Percentiles rank a stretch among this genome's conserved stretches.
Evolutionary conservation across 2,329 filamentous ascomycete genomes (phyloP).

Genomic region (Raffaelea deltoideospora): DNA sequence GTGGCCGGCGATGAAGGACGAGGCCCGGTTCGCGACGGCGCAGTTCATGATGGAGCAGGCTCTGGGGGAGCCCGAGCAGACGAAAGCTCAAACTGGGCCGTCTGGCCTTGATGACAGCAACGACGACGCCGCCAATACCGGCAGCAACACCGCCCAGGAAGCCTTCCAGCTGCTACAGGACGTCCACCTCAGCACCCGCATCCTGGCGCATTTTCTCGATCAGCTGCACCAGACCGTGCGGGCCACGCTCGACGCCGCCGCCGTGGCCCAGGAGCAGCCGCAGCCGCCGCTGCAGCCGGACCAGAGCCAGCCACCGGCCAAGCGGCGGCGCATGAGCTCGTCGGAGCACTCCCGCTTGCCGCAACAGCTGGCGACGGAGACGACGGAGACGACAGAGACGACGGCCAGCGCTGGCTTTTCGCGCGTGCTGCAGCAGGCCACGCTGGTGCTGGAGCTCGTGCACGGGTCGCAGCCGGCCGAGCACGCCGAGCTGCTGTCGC

Average conservation of each 20-base stretch:
- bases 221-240: conserved; percentile 59
- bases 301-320: conserved; percentile 64
- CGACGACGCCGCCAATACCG: conserved; percentile 16
- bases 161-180: conserved; percentile 58
- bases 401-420: conserved; percentile 51
- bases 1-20: conserved; percentile 57
- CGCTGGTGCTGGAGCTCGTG: conserved; percentile 76
- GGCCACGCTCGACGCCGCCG: conserved; percentile 53
- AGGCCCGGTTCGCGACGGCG: conserved; percentile 43
- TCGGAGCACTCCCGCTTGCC: conserved; percentile 33
- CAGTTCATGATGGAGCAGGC: conserved; percentile 48
- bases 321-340: conserved; percentile 64
- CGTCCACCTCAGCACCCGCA: conserved; percentile 57
- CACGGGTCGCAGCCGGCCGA: conserved; percentile 63
- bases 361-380: conserved; percentile 25
- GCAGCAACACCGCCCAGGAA: conserved; percentile 32
- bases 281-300: too few species aligned
- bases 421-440: conserved; percentile 58
- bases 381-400: too few species aligned
- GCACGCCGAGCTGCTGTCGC: conserved; percentile 62
- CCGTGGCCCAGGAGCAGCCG: too few species aligned
- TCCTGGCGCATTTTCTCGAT: conserved; percentile 58
- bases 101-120: conserved; percentile 14
- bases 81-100: too few species aligned
- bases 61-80: too few species aligned